phyloP scores from a whole-genome alignment of 106 monocot species.

The Narthecium ossifragum region DNA sequence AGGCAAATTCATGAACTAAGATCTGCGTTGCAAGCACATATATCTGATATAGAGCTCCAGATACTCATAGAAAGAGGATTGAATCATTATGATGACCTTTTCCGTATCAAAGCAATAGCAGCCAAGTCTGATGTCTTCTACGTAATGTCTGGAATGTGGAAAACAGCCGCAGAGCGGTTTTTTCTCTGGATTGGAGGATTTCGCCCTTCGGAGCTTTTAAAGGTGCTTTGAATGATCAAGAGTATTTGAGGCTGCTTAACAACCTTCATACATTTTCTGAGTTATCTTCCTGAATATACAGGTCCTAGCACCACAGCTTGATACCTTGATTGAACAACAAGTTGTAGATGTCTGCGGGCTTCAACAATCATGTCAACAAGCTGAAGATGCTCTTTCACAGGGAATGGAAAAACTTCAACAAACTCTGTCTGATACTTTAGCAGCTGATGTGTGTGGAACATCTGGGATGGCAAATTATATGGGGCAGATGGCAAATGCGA shows the following conservation, averaged over 20 bases:
- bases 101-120: constrained; percentile 63
- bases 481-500: constrained; percentile 63
- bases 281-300: constrained; percentile 11
- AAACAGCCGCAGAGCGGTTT: constrained; percentile 63
- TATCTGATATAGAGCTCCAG: constrained; percentile 63
- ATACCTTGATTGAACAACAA: constrained; percentile 69
- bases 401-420: constrained; percentile 86
- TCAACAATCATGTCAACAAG: constrained; percentile 67
- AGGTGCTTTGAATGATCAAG: constrained; percentile 63
- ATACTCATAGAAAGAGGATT: constrained; percentile 70
- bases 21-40: constrained; percentile 50
- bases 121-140: constrained; percentile 92
- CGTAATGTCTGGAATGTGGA: constrained; percentile 93
- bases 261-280: background rate
- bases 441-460: constrained; percentile 25
- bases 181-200: constrained; percentile 97
- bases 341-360: constrained; percentile 28
- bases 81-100: constrained; percentile 60
- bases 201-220: constrained; percentile 87
- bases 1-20: constrained; percentile 51
- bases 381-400: constrained; percentile 81
- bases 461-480: constrained; percentile 36
- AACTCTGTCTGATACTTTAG: constrained; percentile 57
- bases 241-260: background rate
- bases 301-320: constrained; percentile 58